Conservation (phyloP, 2,329 filamentous ascomycete genomes). For the Amesomyces nigricolor region DNA sequence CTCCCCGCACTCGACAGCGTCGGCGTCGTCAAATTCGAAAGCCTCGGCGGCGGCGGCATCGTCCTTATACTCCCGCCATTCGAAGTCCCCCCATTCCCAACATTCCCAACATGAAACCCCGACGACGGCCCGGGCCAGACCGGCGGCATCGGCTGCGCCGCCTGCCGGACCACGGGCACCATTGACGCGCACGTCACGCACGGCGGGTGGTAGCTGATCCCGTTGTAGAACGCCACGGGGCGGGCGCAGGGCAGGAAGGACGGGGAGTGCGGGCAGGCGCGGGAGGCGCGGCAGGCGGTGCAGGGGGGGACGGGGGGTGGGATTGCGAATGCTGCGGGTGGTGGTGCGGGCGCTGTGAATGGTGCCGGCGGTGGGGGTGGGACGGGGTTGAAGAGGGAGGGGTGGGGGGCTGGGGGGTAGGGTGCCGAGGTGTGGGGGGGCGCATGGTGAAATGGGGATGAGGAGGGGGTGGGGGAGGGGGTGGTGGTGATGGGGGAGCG, state of each 20-base stretch:
- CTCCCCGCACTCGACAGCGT: background rate
- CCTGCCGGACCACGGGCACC: too few species aligned
- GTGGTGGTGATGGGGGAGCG: background rate
- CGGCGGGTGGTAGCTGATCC: background rate
- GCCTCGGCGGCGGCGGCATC: background rate
- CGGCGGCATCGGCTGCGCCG: background rate
- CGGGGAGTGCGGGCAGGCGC: slow-evolving; percentile 1
- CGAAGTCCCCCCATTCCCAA: background rate
- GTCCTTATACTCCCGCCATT: too few species aligned
- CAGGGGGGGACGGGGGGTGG: background rate
- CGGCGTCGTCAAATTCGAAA: background rate
- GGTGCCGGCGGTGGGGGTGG: background rate
- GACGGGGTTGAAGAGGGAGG: background rate
- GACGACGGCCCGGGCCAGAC: background rate
- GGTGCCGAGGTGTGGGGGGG: background rate
- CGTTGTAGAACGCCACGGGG: background rate
- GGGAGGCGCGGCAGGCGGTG: background rate
- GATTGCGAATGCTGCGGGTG: background rate
- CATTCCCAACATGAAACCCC: too few species aligned
- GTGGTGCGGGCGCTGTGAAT: background rate
- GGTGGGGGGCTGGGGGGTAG: background rate
- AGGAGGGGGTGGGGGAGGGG: background rate
- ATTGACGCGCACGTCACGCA: background rate
- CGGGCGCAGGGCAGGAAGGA: background rate
- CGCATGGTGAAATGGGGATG: background rate